Percentiles rank a stretch among this genome's conserved stretches.
phyloP scores from a whole-genome alignment of 1,284 basidiomycete species.

The Coniferiporia sulphurascens region DNA sequence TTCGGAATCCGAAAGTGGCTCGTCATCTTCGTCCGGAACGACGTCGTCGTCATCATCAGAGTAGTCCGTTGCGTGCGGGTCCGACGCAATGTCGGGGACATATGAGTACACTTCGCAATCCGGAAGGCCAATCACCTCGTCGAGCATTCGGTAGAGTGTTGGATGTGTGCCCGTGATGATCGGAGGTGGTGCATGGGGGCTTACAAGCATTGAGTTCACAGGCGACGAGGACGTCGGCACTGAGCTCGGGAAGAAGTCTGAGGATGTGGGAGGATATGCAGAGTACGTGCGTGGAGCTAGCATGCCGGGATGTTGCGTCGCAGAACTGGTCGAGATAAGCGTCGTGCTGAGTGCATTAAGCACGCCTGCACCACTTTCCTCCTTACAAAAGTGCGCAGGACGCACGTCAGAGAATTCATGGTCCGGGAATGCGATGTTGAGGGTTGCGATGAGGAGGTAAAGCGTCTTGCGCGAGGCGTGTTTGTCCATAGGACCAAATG shows the following conservation, averaged over 20 bases:
- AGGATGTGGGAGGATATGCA: slow-evolving; percentile 69
- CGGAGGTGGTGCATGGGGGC: slow-evolving; percentile 62
- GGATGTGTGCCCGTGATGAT: slow-evolving; percentile 60
- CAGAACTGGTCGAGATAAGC: slow-evolving; percentile 36
- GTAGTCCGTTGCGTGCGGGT: slow-evolving; percentile 86
- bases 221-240: slow-evolving; percentile 67
- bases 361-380: slow-evolving; percentile 72
- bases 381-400: slow-evolving; percentile 86
- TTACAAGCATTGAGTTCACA: slow-evolving; percentile 47
- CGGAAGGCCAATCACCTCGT: slow-evolving; percentile 84
- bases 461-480: slow-evolving; percentile 82
- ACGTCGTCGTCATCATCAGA: slow-evolving; percentile 73
- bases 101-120: slow-evolving; percentile 97
- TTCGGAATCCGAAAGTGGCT: slow-evolving; percentile 53
- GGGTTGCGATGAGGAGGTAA: slow-evolving; percentile 91
- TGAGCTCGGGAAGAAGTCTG: slow-evolving; percentile 69
- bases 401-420: slow-evolving; percentile 94
- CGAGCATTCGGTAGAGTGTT: slow-evolving; percentile 79
- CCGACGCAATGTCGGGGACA: slow-evolving; percentile 89
- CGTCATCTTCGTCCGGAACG: slow-evolving; percentile 51
- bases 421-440: slow-evolving; percentile 97
- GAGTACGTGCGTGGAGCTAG: slow-evolving; percentile 73
- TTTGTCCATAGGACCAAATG: slow-evolving; percentile 74
- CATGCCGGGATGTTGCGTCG: slow-evolving; percentile 48
- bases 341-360: slow-evolving; percentile 80